Base-by-base conservation (phyloP, 1,284 basidiomycete genomes). In the Sanghuangporus sanghuang region DNA sequence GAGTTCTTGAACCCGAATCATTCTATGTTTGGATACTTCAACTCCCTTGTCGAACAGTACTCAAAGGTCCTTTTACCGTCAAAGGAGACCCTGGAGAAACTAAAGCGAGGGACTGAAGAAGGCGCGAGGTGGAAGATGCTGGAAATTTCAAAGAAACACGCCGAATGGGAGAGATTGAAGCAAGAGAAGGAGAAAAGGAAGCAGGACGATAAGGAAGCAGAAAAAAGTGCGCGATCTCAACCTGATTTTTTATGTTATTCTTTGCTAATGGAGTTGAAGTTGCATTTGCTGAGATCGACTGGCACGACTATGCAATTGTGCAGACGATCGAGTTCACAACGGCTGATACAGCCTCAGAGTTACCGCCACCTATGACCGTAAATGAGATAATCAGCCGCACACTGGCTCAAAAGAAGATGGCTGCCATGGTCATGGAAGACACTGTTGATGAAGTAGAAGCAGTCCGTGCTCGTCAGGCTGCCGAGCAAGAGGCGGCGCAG, bases 271-370 rank as follows among this genome's bases (percentile, higher is more conserved):
- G 62, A 39, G 59, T 62, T 67, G 2, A 66, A 93, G 91, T 86
- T 73, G 95, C 94, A 8, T 95, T 98, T 72, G 92, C 94, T 55
- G 93, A 96, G 73, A 98, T 99, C 72, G 97, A 99, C 74, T 99
- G 97, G 97, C 95, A 99, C 72, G 97, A 99, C 76, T 99, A 98
- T 78, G 94, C 96, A 59, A 94, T 98, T 65, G 97, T 98, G 16
- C 95, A 98, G 73, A 99, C 96, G 21, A 98, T 99, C 69, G 97
- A 99, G 75, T 97, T 99, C 71, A 99, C 97, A 9, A 87, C 90
- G 58, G 90, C 90, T 4, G 97, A 99, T 73, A 88, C 92, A 65
- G 86, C 88, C 49, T 88, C 95, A 35, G 95, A 98, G 71, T 80
- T 99, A 32, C 97, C 97, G 9, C 89, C 93, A 27, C 97, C 97